These are phyloP conservation scores for Neoboletus magnificus DNA, from an alignment of 768 basidiomycete genomes.

Conservation along the genomic window DNA sequence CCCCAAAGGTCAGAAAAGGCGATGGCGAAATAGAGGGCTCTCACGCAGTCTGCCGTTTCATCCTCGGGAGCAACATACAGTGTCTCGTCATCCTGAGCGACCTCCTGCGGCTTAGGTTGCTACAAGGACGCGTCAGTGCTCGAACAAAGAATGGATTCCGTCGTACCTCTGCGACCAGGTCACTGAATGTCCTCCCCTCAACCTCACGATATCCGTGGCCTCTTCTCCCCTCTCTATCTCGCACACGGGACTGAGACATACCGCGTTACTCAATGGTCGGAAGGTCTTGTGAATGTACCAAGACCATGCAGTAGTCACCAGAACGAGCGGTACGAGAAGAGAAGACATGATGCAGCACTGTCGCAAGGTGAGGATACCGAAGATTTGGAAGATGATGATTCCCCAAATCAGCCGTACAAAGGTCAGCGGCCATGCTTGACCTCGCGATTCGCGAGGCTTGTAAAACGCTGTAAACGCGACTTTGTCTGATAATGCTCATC, in stretches of 20 bases:
- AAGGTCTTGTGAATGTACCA: constrained; percentile 72
- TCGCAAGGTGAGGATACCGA: constrained; percentile 82
- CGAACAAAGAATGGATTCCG: neutral
- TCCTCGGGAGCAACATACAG: constrained; percentile 95
- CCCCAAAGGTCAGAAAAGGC: constrained; percentile 5
- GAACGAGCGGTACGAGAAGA: constrained; percentile 71
- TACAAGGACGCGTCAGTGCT: constrained; percentile 26
- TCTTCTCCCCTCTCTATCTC: constrained; percentile 91
- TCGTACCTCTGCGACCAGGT: constrained; percentile 81
- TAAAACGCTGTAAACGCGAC: constrained; percentile 73
- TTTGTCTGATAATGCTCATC: neutral
- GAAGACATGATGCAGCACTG: constrained; percentile 56
- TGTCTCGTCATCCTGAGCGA: constrained; percentile 91
- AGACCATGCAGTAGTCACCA: constrained; percentile 74
- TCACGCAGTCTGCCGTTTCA: constrained; percentile 83
- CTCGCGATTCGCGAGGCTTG: constrained; percentile 96
- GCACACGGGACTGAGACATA: constrained; percentile 80
- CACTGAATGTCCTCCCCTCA: constrained; percentile 82
- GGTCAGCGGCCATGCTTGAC: constrained; percentile 97
- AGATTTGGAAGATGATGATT: constrained; percentile 86
- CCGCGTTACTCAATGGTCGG: constrained; percentile 71
- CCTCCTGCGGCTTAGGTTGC: constrained; percentile 79
- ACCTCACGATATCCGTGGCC: constrained; percentile 68
- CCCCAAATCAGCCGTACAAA: constrained; percentile 92
- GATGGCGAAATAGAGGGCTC: constrained; percentile 15